Evolutionary conservation across 805 yeast genomes (phyloP).

Genomic region (Pichia cabralensis): DNA sequence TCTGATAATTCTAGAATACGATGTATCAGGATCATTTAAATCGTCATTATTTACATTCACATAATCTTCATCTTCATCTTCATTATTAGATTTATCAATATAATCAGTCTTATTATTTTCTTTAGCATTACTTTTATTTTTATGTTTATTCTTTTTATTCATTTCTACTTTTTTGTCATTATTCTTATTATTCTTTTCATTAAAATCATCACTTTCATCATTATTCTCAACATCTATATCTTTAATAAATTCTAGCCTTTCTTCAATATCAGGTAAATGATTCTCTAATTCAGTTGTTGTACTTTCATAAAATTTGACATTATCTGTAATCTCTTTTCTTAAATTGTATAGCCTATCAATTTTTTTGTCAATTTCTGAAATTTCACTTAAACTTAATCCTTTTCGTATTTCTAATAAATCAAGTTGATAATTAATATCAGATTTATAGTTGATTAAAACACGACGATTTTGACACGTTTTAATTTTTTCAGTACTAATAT

Average conservation of each 20-base stretch:
- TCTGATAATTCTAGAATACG: conserved; percentile 12
- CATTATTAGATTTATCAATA: conserved; percentile 1
- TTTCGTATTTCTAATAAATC: conserved; percentile 54
- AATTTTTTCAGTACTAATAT: conserved; percentile 33
- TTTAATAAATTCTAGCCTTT: conserved; percentile 33
- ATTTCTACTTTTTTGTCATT: neutral
- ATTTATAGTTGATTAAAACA: conserved; percentile 26
- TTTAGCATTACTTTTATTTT: conserved; percentile 26
- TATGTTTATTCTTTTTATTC: neutral
- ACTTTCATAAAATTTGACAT: conserved; percentile 51
- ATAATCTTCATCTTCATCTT: conserved; percentile 18
- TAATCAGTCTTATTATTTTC: too few relatives aligned
- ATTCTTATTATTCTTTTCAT: conserved; percentile 1
- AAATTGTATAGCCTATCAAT: conserved; percentile 40
- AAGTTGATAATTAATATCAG: conserved; percentile 34
- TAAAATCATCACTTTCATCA: conserved; percentile 5
- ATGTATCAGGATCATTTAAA: conserved; percentile 34
- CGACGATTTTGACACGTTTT: conserved; percentile 31
- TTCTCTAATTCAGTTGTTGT: conserved; percentile 48
- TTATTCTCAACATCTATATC: conserved; percentile 25
- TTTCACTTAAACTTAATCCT: conserved; percentile 53
- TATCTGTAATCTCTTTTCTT: conserved; percentile 46
- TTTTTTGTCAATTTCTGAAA: conserved; percentile 50
- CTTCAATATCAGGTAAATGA: conserved; percentile 33
- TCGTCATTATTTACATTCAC: conserved; percentile 10